phyloP scores from a whole-genome alignment of 805 yeast species.

The Lipomyces sp. region DNA sequence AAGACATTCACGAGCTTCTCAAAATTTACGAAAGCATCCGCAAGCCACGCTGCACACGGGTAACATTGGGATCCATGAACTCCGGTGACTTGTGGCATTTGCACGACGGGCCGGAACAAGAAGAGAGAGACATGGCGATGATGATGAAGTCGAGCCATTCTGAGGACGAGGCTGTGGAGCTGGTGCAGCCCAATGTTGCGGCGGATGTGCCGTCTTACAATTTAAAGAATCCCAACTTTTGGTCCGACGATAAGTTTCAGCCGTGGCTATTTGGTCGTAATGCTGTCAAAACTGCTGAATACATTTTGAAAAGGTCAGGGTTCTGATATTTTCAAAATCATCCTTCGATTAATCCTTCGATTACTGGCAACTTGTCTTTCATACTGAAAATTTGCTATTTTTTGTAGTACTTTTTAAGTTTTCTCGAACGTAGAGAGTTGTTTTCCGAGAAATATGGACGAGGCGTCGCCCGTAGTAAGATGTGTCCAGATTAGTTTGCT shows the following conservation, averaged over 20 bases:
- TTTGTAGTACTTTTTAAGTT: too few species aligned
- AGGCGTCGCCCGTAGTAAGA: too few species aligned
- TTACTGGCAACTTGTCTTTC: too few species aligned
- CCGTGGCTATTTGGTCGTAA: slow-evolving; percentile 6
- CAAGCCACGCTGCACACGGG: slow-evolving; percentile 6
- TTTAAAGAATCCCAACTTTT: slow-evolving; percentile 1
- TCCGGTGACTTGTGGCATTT: slow-evolving; percentile 7
- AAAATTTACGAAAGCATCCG: slow-evolving; percentile 4
- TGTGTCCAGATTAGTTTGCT: too few species aligned
- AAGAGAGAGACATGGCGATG: background rate
- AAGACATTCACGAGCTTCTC: background rate
- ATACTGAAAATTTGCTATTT: too few species aligned
- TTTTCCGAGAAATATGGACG: too few species aligned
- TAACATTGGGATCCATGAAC: background rate
- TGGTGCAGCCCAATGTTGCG: background rate
- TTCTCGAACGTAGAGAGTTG: too few species aligned
- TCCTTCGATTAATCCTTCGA: too few species aligned
- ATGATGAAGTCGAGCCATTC: background rate
- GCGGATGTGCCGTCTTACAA: background rate
- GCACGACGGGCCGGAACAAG: slow-evolving; percentile 5
- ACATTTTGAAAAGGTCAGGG: background rate
- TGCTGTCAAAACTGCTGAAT: slow-evolving; percentile 1
- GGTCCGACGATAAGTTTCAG: slow-evolving; percentile 6
- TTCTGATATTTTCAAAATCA: background rate
- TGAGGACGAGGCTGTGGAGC: background rate